Evolutionary conservation across 768 basidiomycete genomes (phyloP), one percentile per base, ranked within the genome.

Genomic region (Sarcodon aspratus): DNA sequence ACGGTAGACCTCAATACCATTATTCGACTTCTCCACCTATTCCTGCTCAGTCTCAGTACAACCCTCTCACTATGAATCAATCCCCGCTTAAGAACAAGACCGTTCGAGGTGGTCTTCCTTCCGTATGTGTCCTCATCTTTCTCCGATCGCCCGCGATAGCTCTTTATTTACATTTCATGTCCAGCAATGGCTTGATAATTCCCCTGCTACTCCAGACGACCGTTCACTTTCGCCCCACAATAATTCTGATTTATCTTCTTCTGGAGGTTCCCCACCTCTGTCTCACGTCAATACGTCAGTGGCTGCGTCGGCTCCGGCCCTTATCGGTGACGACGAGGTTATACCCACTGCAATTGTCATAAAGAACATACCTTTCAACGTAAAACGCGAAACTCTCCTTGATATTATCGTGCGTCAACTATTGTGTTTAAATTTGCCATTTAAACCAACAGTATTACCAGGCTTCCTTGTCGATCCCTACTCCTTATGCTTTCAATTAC

Each of bases 311-410:
- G 74, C 78, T 10, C 74, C 80, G 44, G 67, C 65, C 50, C 71
- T 68, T 61, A 75, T 68, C 51, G 58, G 63, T 38, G 88, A 91
- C 57, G 92, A 96, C 67, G 93, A 96, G 65, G 76, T 96, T 65
- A 98, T 98, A 68, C 95, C 95, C 48, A 98, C 94, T 9, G 96
- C 96, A 48, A 97, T 99, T 61, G 96, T 99, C 63, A 97, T 99
- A 67, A 99, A 99, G 80, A 97, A 97, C 74, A 99, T 99, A 71
- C 95, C 95, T 56, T 99, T 99, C 75, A 93, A 93, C 60, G 92
- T 97, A 56, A 90, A 93, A 70, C 84, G 90, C 61, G 95, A 98
- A 70, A 90, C 90, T 40, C 79, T 99, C 57, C 81, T 98, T 61
- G 85, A 87, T 70, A 92, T 97, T 64, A 98, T 99, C 64, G 94